Conservation (phyloP, 495 filamentous ascomycete genomes). For the Aspergillus leporis region DNA sequence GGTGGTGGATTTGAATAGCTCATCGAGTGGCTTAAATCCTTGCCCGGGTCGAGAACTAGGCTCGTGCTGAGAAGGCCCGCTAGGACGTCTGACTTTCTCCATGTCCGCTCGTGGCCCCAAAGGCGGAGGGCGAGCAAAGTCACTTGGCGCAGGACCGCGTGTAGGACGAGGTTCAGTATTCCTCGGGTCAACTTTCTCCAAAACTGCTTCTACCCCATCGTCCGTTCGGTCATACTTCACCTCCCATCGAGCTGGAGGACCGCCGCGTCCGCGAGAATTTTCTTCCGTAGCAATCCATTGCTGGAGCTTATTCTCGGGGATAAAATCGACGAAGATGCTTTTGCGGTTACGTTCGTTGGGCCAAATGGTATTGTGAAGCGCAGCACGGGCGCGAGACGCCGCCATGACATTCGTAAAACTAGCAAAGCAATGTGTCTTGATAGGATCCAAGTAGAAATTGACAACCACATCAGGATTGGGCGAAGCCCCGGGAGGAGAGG, state of each 20-base stretch:
- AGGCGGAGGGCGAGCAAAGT: constrained; percentile 37
- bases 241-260: constrained; percentile 63
- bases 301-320: constrained; percentile 70
- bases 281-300: constrained; percentile 77
- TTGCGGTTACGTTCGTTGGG: constrained; percentile 85
- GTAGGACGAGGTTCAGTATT: constrained; percentile 25
- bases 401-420: constrained; percentile 64
- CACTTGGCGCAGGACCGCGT: constrained; percentile 23
- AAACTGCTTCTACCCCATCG: constrained; percentile 55
- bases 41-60: constrained; percentile 36
- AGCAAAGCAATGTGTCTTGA: constrained; percentile 86
- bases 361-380: constrained; percentile 78
- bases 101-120: constrained; percentile 36
- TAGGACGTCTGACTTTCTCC: constrained; percentile 25
- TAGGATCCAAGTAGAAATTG: constrained; percentile 76
- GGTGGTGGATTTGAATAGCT: constrained; percentile 61
- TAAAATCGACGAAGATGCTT: constrained; percentile 85
- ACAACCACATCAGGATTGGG: constrained; percentile 55
- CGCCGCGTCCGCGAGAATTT: constrained; percentile 44
- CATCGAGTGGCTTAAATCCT: constrained; percentile 61
- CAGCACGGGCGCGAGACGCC: constrained; percentile 75
- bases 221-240: constrained; percentile 64
- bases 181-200: constrained; percentile 50
- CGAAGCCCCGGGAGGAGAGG: constrained; percentile 53
- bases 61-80: constrained; percentile 17